Conservation (phyloP, 1,139 yeast genomes). For the Geotrichum cucujoidarum region DNA sequence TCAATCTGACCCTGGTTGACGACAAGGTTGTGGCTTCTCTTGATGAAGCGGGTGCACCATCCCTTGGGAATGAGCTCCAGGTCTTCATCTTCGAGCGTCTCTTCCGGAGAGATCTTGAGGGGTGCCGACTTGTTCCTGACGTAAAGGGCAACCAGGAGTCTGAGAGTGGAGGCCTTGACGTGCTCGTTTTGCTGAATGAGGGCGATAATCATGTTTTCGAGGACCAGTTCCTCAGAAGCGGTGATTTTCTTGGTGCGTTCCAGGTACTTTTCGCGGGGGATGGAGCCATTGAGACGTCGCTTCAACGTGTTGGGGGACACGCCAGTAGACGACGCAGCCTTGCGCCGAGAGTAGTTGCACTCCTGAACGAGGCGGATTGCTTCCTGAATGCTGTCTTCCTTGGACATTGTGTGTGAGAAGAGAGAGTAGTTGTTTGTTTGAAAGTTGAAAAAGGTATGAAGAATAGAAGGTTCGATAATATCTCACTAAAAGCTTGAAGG, state of each 20-base stretch:
- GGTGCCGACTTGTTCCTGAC: constrained; percentile 17
- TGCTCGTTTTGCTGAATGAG: constrained; percentile 21
- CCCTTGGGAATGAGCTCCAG: constrained; percentile 19
- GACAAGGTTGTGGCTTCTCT: constrained; percentile 14
- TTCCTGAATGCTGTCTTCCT: constrained; percentile 19
- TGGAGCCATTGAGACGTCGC: constrained; percentile 20
- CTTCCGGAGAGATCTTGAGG: constrained; percentile 3
- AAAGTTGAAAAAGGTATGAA: too few relatives aligned
- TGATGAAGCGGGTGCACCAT: constrained; percentile 20
- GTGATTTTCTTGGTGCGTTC: constrained; percentile 20
- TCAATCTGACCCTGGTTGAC: constrained; percentile 15
- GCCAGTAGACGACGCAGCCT: constrained; percentile 20
- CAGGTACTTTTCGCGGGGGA: constrained; percentile 20
- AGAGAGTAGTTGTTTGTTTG: too few relatives aligned
- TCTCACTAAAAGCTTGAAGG: too few relatives aligned
- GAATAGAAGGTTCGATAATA: too few relatives aligned
- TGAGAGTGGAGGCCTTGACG: constrained; percentile 17
- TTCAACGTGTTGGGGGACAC: constrained; percentile 20
- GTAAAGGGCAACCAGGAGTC: constrained; percentile 19
- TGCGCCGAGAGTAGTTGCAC: constrained; percentile 18
- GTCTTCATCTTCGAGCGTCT: constrained; percentile 3
- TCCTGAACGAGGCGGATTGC: constrained; percentile 20
- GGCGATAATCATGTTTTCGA: constrained; percentile 19
- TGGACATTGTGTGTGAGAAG: too few relatives aligned
- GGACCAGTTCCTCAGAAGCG: constrained; percentile 18